These are phyloP conservation scores for Colletotrichum phormii DNA, from an alignment of 2,329 filamentous ascomycete species.

Conservation along the genomic window DNA sequence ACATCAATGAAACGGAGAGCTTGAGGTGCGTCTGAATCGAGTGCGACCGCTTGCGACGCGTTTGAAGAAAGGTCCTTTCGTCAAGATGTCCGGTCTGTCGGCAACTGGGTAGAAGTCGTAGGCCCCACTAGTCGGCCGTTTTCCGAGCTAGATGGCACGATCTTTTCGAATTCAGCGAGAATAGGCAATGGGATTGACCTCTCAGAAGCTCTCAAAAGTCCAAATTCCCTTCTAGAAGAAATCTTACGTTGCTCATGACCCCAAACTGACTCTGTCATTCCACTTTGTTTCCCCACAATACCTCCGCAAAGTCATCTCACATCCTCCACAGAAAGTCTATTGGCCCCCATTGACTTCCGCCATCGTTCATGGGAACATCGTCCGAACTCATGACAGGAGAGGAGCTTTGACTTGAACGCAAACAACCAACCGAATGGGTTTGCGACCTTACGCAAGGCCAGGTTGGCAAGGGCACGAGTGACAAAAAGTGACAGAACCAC, in stretches of 20 bases:
- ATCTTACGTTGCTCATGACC: conserved; percentile 6
- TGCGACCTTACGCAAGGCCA: not conserved
- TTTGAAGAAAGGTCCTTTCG: not conserved
- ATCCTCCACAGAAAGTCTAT: conserved; percentile 23
- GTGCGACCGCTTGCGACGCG: not conserved
- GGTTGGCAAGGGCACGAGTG: not conserved
- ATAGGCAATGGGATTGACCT: not conserved
- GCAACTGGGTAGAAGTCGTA: not conserved
- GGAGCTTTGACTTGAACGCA: conserved; percentile 7
- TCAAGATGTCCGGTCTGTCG: not conserved
- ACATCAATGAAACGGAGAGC: not conserved
- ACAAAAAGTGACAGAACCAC: not conserved
- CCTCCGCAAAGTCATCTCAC: conserved; percentile 30
- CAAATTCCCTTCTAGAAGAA: not conserved
- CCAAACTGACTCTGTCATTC: conserved; percentile 7
- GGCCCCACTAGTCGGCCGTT: not conserved
- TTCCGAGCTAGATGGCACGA: not conserved
- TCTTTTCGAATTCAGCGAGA: not conserved
- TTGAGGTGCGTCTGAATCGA: not conserved
- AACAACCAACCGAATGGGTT: not conserved
- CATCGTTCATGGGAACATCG: conserved; percentile 5
- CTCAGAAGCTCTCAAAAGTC: not conserved
- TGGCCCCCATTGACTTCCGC: not conserved
- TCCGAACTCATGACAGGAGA: conserved; percentile 2
- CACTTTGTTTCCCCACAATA: conserved; percentile 19